Evolutionary conservation across 108 stramenopile species (phyloP).

Genomic region (Conticribra guillardii): DNA sequence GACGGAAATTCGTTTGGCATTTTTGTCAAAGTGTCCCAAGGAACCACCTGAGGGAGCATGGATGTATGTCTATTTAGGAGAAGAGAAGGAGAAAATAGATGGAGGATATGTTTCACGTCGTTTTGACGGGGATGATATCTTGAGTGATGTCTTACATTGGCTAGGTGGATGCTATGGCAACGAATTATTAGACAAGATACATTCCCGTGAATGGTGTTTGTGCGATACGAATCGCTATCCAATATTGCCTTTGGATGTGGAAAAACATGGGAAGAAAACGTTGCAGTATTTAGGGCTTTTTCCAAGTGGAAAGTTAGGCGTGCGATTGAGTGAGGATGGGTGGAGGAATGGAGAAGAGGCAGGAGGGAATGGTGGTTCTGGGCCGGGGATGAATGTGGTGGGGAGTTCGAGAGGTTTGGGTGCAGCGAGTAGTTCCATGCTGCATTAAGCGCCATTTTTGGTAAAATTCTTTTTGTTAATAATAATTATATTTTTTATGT

Average conservation of each 20-base stretch:
- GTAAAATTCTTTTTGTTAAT: neutral
- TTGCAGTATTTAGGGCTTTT: conserved; percentile 82
- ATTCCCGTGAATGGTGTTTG: conserved; percentile 72
- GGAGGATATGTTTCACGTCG: conserved; percentile 48
- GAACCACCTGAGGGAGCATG: conserved; percentile 70
- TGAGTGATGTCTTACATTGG: conserved; percentile 83
- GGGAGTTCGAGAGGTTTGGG: conserved; percentile 60
- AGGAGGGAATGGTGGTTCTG: neutral
- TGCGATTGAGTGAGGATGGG: conserved; percentile 57
- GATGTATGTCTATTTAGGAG: conserved; percentile 48
- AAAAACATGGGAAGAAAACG: conserved; percentile 53
- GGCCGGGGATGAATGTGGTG: neutral
- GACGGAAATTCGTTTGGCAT: conserved; percentile 40
- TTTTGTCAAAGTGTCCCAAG: conserved; percentile 61
- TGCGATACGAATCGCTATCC: conserved; percentile 74
- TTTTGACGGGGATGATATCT: conserved; percentile 86
- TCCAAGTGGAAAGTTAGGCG: conserved; percentile 78
- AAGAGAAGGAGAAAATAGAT: conserved; percentile 48
- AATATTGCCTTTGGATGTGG: conserved; percentile 52
- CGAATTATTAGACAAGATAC: conserved; percentile 59
- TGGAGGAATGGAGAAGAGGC: conserved; percentile 42
- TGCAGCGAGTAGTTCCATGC: conserved; percentile 52
- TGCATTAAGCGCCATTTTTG: conserved; percentile 11
- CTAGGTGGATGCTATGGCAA: conserved; percentile 71
- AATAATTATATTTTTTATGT: neutral